These are phyloP conservation scores for Aspergillus cavernicola DNA, from an alignment of 495 filamentous ascomycete genomes.

Conservation along the genomic window DNA sequence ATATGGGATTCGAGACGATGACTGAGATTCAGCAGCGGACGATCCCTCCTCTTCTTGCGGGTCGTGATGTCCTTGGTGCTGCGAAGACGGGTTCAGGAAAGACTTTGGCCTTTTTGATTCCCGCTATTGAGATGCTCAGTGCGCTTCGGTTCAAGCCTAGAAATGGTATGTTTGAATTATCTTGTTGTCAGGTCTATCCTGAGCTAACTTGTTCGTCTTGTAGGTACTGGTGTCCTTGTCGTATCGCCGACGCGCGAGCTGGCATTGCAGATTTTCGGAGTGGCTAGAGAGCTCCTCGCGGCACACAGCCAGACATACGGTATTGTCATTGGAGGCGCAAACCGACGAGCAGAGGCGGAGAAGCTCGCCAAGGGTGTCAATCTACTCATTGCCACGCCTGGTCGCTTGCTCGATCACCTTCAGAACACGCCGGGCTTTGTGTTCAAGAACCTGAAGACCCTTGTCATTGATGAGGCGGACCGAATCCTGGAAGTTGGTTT, in stretches of 20 bases:
- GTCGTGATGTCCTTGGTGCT: slow-evolving; percentile 90
- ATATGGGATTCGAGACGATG: slow-evolving; percentile 92
- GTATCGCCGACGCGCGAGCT: slow-evolving; percentile 71
- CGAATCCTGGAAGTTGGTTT: slow-evolving; percentile 95
- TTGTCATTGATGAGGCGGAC: slow-evolving; percentile 80
- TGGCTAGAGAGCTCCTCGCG: slow-evolving; percentile 86
- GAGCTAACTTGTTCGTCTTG: slow-evolving; percentile 1
- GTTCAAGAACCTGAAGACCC: slow-evolving; percentile 84
- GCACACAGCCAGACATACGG: slow-evolving; percentile 90
- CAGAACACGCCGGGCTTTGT: slow-evolving; percentile 91
- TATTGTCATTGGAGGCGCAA: slow-evolving; percentile 94
- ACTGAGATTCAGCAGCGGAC: slow-evolving; percentile 89
- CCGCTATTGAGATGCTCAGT: slow-evolving; percentile 89
- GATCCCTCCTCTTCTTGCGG: slow-evolving; percentile 84
- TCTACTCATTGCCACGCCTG: slow-evolving; percentile 88
- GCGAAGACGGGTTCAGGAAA: slow-evolving; percentile 97
- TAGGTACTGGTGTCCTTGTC: slow-evolving; percentile 79
- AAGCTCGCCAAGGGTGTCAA: slow-evolving; percentile 95
- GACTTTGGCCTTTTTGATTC: slow-evolving; percentile 91
- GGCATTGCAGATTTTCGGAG: slow-evolving; percentile 93
- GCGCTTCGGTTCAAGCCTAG: slow-evolving; percentile 84
- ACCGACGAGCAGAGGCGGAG: slow-evolving; percentile 85
- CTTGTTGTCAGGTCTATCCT: not conserved
- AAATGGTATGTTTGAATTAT: slow-evolving; percentile 43
- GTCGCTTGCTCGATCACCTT: slow-evolving; percentile 87